phyloP scores from a whole-genome alignment of 2,329 filamentous ascomycete genomes.

The Cladosporium sp. region DNA sequence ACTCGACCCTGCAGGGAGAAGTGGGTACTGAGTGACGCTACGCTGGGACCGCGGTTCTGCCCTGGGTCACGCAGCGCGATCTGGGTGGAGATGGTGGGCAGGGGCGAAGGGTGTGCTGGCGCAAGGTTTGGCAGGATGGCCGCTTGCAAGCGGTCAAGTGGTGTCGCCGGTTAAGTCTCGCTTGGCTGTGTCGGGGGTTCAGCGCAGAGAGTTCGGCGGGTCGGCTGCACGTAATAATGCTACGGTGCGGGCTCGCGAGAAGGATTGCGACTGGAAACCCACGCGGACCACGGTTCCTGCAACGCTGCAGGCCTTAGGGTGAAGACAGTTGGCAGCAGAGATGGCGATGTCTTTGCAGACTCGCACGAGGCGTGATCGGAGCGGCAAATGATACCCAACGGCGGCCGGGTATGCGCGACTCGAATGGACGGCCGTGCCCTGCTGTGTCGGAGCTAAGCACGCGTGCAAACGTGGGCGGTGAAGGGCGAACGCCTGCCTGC shows the following conservation, averaged over 20 bases:
- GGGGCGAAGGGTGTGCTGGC: constrained; percentile 16
- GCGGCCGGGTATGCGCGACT: constrained; percentile 12
- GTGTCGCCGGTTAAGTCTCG: constrained; percentile 16
- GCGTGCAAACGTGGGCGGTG: constrained; percentile 15
- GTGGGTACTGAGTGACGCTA: constrained; percentile 26
- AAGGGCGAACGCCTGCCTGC: constrained; percentile 1
- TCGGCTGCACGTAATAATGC: constrained; percentile 1
- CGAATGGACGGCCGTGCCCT: constrained; percentile 13
- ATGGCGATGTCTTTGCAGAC: constrained; percentile 17
- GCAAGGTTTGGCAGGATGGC: constrained; percentile 21
- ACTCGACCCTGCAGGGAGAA: constrained; percentile 26
- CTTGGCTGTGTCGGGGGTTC: constrained; percentile 13
- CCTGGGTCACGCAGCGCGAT: constrained; percentile 9
- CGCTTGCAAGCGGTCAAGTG: constrained; percentile 21
- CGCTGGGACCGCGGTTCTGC: constrained; percentile 19
- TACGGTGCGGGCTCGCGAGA: not conserved
- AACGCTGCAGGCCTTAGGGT: constrained; percentile 22
- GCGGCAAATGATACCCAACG: constrained; percentile 21
- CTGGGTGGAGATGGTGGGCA: constrained; percentile 17
- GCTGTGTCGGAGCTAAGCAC: constrained; percentile 13
- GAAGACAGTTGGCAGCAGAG: constrained; percentile 18
- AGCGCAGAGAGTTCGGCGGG: constrained; percentile 5
- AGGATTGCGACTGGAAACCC: constrained; percentile 16
- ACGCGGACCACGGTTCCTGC: constrained; percentile 21
- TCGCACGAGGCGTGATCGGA: constrained; percentile 15